A percentile compares a stretch with the other conserved stretches of the same genome.
Conservation (phyloP, 2,329 filamentous ascomycete species). For the Bipolaris gigantea region DNA sequence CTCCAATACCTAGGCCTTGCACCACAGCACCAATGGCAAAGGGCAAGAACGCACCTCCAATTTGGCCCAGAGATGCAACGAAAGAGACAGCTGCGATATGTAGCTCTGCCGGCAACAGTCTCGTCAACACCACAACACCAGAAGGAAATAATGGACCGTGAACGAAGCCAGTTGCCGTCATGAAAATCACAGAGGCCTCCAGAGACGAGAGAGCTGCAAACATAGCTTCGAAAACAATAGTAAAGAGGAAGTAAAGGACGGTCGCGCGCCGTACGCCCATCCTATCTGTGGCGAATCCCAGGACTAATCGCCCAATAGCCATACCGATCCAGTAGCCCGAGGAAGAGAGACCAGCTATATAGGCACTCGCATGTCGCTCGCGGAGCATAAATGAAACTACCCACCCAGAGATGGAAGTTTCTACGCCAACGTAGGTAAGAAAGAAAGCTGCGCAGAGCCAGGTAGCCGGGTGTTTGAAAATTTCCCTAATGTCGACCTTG, state of each 20-base stretch:
- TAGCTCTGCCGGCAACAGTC: constrained; percentile 44
- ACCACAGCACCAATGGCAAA: constrained; percentile 50
- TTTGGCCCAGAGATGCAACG: constrained; percentile 49
- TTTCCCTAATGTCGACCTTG: constrained; percentile 14
- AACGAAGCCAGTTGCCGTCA: constrained; percentile 44
- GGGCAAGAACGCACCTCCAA: constrained; percentile 50
- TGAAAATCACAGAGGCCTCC: constrained; percentile 33
- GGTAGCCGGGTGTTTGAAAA: constrained; percentile 42
- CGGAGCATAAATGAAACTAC: constrained; percentile 52
- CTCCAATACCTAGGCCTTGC: constrained; percentile 44
- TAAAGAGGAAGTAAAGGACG: constrained; percentile 26
- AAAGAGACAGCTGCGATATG: constrained; percentile 51
- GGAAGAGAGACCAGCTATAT: constrained; percentile 47
- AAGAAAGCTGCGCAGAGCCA: constrained; percentile 51
- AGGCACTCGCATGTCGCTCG: constrained; percentile 42
- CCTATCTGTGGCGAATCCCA: constrained; percentile 34
- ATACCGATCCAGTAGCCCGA: constrained; percentile 53
- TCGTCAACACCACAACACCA: constrained; percentile 45
- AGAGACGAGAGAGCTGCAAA: constrained; percentile 26
- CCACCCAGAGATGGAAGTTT: constrained; percentile 52
- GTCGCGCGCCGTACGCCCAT: constrained; percentile 34
- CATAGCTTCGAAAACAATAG: constrained; percentile 22
- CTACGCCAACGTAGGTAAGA: constrained; percentile 51
- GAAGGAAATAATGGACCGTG: constrained; percentile 51
- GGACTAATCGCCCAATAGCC: constrained; percentile 43